A percentile compares a stretch with the other conserved stretches of the same genome.
Conservation (phyloP, 495 filamentous ascomycete species). For the Lasiosphaeriaceae sp. region DNA sequence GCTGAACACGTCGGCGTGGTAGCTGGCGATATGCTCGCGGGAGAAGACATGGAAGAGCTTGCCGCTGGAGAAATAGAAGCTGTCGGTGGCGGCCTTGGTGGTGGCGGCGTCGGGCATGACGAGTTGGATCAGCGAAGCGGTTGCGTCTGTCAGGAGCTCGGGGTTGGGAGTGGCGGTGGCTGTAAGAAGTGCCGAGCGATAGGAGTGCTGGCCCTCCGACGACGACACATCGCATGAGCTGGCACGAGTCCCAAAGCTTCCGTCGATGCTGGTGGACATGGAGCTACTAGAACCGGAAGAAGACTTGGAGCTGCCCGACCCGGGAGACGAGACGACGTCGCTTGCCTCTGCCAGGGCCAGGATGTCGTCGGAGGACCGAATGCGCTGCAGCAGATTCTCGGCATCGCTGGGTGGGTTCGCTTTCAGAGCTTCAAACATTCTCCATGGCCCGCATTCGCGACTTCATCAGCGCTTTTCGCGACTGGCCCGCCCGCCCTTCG, state of each 20-base stretch:
- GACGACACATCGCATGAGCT: conserved; percentile 15
- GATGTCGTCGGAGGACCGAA: conserved; percentile 12
- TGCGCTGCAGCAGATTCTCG: conserved; percentile 14
- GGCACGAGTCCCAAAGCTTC: neutral
- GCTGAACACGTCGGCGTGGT: neutral
- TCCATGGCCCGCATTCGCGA: conserved; percentile 22
- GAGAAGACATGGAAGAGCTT: neutral
- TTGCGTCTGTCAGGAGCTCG: neutral
- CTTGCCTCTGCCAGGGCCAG: neutral
- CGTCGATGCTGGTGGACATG: neutral
- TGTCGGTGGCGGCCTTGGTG: neutral
- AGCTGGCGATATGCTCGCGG: neutral
- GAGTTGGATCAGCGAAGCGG: neutral
- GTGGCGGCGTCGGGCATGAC: neutral
- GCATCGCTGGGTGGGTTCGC: conserved; percentile 19
- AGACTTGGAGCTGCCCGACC: neutral
- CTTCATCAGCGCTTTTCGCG: conserved; percentile 21
- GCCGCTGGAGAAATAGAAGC: neutral
- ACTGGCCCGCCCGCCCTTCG: conserved; percentile 29
- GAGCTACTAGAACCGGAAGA: too few species aligned
- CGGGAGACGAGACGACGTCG: neutral
- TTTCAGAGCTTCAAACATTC: conserved; percentile 21
- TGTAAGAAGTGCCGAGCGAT: neutral
- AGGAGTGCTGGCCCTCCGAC: conserved; percentile 23
- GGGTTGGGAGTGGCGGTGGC: neutral